Evolutionary conservation across 495 filamentous ascomycete species (phyloP).

Genomic region (Haplographium delicatum): DNA sequence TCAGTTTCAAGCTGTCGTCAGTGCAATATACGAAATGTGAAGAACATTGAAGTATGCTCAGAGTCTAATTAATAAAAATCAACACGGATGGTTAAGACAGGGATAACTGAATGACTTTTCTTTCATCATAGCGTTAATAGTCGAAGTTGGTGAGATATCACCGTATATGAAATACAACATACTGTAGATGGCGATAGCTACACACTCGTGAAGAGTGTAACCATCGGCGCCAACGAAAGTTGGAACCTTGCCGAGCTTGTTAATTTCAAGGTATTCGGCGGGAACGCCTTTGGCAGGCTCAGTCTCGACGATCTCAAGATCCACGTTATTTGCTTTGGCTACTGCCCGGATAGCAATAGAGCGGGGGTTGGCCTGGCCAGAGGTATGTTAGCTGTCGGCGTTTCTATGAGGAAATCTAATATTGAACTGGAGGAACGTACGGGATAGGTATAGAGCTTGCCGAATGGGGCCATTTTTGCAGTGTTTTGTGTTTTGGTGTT

Average conservation of each 20-base stretch:
- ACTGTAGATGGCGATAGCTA: conserved; percentile 97
- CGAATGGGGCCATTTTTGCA: conserved; percentile 58
- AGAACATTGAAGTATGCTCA: conserved; percentile 34
- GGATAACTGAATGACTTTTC: conserved; percentile 89
- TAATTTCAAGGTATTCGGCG: conserved; percentile 75
- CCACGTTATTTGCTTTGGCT: conserved; percentile 91
- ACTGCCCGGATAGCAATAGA: conserved; percentile 82
- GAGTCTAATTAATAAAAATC: conserved; percentile 57
- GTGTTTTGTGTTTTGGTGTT: conserved; percentile 52
- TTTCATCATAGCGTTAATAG: conserved; percentile 80
- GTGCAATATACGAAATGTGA: too few species aligned
- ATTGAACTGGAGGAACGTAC: conserved; percentile 47
- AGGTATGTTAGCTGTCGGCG: conserved; percentile 11
- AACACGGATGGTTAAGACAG: conserved; percentile 92
- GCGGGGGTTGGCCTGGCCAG: conserved; percentile 73
- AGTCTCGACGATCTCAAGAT: conserved; percentile 75
- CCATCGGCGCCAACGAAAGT: conserved; percentile 92
- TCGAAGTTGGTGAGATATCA: too few species aligned
- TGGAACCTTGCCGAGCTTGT: conserved; percentile 84
- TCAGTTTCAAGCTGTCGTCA: conserved; percentile 30
- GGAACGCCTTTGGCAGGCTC: conserved; percentile 53
- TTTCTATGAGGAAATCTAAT: conserved; percentile 9
- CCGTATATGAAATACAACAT: too few species aligned
- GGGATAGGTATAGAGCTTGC: conserved; percentile 85
- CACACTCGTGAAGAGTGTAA: conserved; percentile 79